phyloP scores from a whole-genome alignment of 345 rosid species.

The Isatis tinctoria region DNA sequence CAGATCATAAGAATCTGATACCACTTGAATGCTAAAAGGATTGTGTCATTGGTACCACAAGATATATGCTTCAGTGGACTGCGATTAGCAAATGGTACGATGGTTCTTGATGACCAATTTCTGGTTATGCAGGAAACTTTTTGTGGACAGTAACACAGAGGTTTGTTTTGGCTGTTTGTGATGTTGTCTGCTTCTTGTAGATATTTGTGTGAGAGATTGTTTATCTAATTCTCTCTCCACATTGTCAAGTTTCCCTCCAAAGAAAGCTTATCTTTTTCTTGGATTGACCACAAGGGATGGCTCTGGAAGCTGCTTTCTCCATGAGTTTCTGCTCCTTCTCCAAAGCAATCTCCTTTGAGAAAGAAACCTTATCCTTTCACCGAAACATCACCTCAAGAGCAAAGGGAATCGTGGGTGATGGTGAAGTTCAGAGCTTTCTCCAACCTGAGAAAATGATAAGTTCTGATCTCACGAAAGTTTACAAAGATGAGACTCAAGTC shows the following conservation, averaged over 20 bases:
- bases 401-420: neutral
- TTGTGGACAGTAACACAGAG: neutral
- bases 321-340: conserved; percentile 25
- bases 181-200: conserved; percentile 14
- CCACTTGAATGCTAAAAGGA: neutral
- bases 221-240: conserved; percentile 14
- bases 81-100: neutral
- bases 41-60: neutral
- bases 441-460: neutral
- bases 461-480: neutral
- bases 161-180: conserved; percentile 21
- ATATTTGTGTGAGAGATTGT: conserved; percentile 3
- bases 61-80: neutral
- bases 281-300: conserved; percentile 4
- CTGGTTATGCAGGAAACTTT: neutral
- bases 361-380: conserved; percentile 11
- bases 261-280: conserved; percentile 28
- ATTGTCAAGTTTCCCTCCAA: neutral
- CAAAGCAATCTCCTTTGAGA: conserved; percentile 6
- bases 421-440: conserved; percentile 16
- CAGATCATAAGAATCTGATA: neutral
- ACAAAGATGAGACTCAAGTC: neutral
- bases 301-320: conserved; percentile 21
- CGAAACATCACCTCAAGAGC: neutral
- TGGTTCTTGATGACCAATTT: neutral